Conservation (phyloP, 2,329 filamentous ascomycete species). For the Alternaria ventricosa region DNA sequence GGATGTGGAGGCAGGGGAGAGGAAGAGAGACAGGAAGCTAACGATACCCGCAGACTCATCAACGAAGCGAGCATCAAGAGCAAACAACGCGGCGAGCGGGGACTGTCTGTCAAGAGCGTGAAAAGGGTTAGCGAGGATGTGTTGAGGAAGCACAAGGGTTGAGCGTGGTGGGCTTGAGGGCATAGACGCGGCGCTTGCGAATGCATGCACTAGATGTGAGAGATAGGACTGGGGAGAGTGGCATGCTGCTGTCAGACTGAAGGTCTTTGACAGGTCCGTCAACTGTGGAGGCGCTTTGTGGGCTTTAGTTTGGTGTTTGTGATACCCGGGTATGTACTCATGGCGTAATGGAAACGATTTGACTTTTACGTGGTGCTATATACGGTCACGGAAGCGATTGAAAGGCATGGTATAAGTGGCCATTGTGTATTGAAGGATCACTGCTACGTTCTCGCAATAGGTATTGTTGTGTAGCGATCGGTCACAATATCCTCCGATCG, state of each 20-base stretch:
- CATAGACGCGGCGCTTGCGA: not conserved
- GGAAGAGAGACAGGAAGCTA: not conserved
- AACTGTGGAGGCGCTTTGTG: not conserved
- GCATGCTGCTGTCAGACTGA: not conserved
- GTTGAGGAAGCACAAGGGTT: slow-evolving; percentile 49
- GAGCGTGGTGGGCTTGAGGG: not conserved
- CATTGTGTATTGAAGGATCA: too few relatives aligned
- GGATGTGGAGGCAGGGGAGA: accelerated
- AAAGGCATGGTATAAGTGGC: too few relatives aligned
- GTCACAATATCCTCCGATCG: too few relatives aligned
- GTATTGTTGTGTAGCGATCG: too few relatives aligned
- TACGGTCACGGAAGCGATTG: too few relatives aligned
- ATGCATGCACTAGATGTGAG: accelerated
- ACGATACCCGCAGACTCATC: slow-evolving; percentile 65
- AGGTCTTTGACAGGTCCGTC: accelerated
- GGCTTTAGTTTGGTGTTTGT: not conserved
- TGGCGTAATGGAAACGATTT: not conserved
- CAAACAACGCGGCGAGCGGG: slow-evolving; percentile 74
- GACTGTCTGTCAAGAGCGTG: slow-evolving; percentile 76
- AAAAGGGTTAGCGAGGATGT: slow-evolving; percentile 74
- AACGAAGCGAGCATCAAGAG: slow-evolving; percentile 80
- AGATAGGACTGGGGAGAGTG: accelerated
- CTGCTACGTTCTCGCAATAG: too few relatives aligned
- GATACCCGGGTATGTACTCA: not conserved
- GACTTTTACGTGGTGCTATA: not conserved